Percentiles rank a stretch among this genome's conserved stretches.
phyloP scores from a whole-genome alignment of 768 basidiomycete genomes.

The Suillus placidus region DNA sequence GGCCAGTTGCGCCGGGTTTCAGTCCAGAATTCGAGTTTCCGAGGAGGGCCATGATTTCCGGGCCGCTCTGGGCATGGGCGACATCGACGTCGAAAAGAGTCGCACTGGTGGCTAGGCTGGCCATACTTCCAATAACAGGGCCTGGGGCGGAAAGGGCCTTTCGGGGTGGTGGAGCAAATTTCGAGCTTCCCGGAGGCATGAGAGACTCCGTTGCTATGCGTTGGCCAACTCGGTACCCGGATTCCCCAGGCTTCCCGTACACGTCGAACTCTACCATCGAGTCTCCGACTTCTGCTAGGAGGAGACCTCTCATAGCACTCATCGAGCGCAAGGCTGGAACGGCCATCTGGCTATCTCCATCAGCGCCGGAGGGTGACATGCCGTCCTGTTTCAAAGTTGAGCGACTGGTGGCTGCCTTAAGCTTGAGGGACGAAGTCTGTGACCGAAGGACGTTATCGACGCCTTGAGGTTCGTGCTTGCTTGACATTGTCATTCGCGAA shows the following conservation, averaged over 20 bases:
- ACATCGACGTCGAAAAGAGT: conserved; percentile 58
- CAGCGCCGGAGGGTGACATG: not conserved
- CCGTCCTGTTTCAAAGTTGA: not conserved
- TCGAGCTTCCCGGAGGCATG: conserved; percentile 33
- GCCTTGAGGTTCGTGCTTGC: conserved; percentile 1
- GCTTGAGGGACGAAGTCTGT: not conserved
- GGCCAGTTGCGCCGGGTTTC: conserved; percentile 52
- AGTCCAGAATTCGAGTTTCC: conserved; percentile 62
- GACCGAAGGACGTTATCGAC: not conserved
- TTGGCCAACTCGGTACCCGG: conserved; percentile 44
- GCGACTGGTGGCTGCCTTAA: not conserved
- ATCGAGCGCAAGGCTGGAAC: conserved; percentile 36
- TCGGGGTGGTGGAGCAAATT: conserved; percentile 1
- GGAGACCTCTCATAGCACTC: conserved; percentile 49
- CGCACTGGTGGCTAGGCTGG: conserved; percentile 45
- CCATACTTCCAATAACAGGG: not conserved
- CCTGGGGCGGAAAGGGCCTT: conserved; percentile 12
- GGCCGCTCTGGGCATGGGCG: conserved; percentile 50
- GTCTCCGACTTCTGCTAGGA: conserved; percentile 50
- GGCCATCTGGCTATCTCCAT: conserved; percentile 11
- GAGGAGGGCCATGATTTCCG: conserved; percentile 62
- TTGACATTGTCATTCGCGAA: not conserved
- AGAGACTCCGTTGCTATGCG: conserved; percentile 38
- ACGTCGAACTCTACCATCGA: conserved; percentile 48
- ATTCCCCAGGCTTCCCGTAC: conserved; percentile 34